Conservation (phyloP, 345 rosid genomes). For the Lepidium aucheri region DNA sequence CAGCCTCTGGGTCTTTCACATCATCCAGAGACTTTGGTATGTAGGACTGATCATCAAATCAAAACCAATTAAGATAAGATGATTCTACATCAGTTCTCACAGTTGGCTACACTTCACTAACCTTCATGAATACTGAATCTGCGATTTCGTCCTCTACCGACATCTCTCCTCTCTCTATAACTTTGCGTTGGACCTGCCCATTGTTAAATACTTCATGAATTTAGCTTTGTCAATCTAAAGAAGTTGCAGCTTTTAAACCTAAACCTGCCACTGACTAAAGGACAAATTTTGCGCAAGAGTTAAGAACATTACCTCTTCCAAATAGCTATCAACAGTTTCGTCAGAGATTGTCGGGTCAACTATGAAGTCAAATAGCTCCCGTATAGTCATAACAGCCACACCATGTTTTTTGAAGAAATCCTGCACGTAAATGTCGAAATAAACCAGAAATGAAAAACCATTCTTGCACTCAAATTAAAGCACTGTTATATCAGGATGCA, state of each 20-base stretch:
- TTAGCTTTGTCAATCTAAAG: not conserved
- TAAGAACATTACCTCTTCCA: conserved; percentile 59
- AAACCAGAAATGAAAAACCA: not conserved
- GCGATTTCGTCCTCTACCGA: conserved; percentile 88
- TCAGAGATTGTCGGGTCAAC: conserved; percentile 88
- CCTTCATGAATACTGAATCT: conserved; percentile 90
- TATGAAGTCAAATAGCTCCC: conserved; percentile 90
- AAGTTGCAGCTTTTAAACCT: not conserved
- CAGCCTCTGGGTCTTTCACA: conserved; percentile 72
- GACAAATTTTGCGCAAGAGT: not conserved
- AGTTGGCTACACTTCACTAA: conserved; percentile 18
- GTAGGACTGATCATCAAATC: conserved; percentile 43
- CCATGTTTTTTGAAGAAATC: conserved; percentile 88
- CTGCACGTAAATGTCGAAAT: conserved; percentile 28
- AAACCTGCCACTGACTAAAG: not conserved
- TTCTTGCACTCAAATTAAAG: not conserved
- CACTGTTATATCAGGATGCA: not conserved
- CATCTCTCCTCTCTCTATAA: conserved; percentile 54
- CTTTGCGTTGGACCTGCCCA: conserved; percentile 65
- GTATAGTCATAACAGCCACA: conserved; percentile 86
- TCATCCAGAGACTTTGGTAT: conserved; percentile 80
- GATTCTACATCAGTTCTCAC: not conserved
- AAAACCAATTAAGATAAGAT: not conserved
- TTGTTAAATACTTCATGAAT: not conserved
- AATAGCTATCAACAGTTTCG: conserved; percentile 63